A percentile compares a stretch with the other conserved stretches of the same genome.
These are phyloP conservation scores for Misopates orontium DNA, from an alignment of 257 asterid genomes.

Conservation along the genomic window DNA sequence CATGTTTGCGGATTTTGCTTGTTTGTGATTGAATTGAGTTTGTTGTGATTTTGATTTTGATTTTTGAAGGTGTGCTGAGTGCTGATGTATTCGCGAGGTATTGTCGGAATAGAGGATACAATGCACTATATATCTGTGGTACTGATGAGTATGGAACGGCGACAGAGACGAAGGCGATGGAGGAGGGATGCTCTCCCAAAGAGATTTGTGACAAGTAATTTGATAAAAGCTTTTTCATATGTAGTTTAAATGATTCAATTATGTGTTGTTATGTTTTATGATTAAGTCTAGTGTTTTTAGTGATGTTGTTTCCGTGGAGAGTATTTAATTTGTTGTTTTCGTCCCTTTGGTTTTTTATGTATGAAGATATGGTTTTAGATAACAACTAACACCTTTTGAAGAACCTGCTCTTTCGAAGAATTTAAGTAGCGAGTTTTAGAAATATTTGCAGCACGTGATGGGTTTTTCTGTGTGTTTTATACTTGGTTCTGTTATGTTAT, in stretches of 20 bases:
- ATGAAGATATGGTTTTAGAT: conserved; percentile 3
- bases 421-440: not conserved
- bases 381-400: conserved; percentile 6
- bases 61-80: conserved; percentile 80
- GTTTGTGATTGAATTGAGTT: not conserved
- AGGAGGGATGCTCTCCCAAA: conserved; percentile 80
- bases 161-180: conserved; percentile 96
- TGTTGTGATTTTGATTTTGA: conserved; percentile 1
- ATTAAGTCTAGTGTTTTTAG: conserved; percentile 10
- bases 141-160: conserved; percentile 99
- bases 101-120: conserved; percentile 82
- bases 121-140: conserved; percentile 80
- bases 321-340: not conserved
- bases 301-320: not conserved
- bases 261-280: conserved; percentile 12
- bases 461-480: not conserved
- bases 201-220: conserved; percentile 89
- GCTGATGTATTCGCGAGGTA: conserved; percentile 94
- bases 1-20: not conserved
- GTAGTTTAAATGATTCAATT: not conserved
- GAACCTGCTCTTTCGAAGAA: not conserved
- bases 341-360: not conserved
- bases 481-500: not conserved
- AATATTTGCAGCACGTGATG: not conserved
- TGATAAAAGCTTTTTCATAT: conserved; percentile 2